A percentile compares a stretch with the other conserved stretches of the same genome.
These are phyloP conservation scores for Phlyctochytrium planicorne DNA, from an alignment of 192 early-diverging fungal species.

Conservation along the genomic window DNA sequence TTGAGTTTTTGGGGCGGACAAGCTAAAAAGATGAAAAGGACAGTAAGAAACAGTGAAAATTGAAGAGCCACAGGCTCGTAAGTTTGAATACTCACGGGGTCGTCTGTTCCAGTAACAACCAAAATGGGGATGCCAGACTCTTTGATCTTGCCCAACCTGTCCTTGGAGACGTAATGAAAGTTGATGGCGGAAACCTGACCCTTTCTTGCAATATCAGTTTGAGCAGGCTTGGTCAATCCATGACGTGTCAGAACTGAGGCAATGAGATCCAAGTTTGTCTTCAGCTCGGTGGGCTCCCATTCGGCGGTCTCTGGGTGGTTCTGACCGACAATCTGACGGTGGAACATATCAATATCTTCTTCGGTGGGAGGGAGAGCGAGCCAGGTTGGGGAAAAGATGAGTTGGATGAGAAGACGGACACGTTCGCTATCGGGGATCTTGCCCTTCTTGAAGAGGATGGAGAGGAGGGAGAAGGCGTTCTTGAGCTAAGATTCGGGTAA, in stretches of 20 bases:
- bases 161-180: background rate
- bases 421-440: background rate
- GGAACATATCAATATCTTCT: too few species aligned
- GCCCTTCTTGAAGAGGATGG: background rate
- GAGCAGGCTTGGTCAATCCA: background rate
- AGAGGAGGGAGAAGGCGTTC: background rate
- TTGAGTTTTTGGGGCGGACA: background rate
- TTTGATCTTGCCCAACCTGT: background rate
- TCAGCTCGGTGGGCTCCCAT: too few species aligned
- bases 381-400: background rate
- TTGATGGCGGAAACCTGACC: background rate
- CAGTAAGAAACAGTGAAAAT: too few species aligned
- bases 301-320: too few species aligned
- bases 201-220: background rate
- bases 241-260: background rate
- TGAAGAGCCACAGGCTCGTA: too few species aligned
- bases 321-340: too few species aligned
- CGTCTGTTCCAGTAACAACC: background rate
- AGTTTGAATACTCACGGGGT: too few species aligned
- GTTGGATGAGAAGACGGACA: background rate
- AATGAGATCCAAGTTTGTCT: background rate
- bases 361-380: background rate
- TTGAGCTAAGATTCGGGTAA: too few species aligned
- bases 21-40: too few species aligned
- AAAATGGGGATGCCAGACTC: background rate